phyloP scores from a whole-genome alignment of 2,329 filamentous ascomycete species.

The Aspergillus caelatus region DNA sequence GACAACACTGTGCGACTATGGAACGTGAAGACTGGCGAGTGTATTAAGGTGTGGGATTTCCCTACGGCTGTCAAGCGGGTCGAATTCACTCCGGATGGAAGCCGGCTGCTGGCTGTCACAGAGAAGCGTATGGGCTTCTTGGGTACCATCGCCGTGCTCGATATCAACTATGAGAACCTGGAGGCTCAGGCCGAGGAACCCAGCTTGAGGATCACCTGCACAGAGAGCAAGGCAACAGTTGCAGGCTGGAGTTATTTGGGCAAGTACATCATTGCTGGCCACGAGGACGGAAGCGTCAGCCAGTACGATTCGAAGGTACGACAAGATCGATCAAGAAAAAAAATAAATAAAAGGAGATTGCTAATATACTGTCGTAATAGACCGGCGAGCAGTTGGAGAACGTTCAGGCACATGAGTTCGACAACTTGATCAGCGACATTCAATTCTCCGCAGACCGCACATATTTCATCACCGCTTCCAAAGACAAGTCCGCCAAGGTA shows the following conservation, averaged over 20 bases:
- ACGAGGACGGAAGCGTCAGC: slow-evolving; percentile 93
- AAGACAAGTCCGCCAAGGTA: slow-evolving; percentile 96
- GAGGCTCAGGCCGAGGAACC: slow-evolving; percentile 85
- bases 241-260: slow-evolving; percentile 93
- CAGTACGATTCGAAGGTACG: slow-evolving; percentile 85
- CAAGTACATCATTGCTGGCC: slow-evolving; percentile 96
- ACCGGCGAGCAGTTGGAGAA: slow-evolving; percentile 81
- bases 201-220: slow-evolving; percentile 83
- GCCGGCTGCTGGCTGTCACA: slow-evolving; percentile 86
- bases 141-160: slow-evolving; percentile 89
- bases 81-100: slow-evolving; percentile 95
- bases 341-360: neutral
- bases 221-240: slow-evolving; percentile 95
- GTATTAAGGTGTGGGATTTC: slow-evolving; percentile 97
- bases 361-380: slow-evolving; percentile 39
- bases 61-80: slow-evolving; percentile 95
- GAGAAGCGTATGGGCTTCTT: slow-evolving; percentile 98
- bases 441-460: slow-evolving; percentile 94
- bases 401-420: slow-evolving; percentile 81
- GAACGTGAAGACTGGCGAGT: slow-evolving; percentile 90
- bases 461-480: slow-evolving; percentile 97
- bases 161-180: slow-evolving; percentile 76
- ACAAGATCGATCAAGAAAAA: neutral
- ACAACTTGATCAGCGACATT: slow-evolving; percentile 82
- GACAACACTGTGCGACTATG: slow-evolving; percentile 98